Percentiles rank a stretch among this genome's conserved stretches.
Evolutionary conservation across 441 rosid genomes (phyloP).

Genomic region (Jatropha multifida): DNA sequence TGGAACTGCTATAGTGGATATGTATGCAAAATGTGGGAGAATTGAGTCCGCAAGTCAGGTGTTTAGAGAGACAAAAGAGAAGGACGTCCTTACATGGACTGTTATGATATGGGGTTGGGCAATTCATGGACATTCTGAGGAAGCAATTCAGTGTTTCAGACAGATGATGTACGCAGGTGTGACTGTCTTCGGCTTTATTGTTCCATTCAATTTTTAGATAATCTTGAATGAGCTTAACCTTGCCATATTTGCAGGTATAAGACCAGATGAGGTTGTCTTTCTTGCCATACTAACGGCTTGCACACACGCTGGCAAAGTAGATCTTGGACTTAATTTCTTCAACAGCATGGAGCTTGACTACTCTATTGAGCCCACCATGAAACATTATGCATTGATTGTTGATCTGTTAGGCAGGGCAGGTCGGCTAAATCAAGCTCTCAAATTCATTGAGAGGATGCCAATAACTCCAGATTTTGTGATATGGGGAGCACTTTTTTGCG

Average conservation of each 20-base stretch:
- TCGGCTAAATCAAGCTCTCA: slow-evolving; percentile 46
- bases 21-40: slow-evolving; percentile 68
- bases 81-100: slow-evolving; percentile 57
- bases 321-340: slow-evolving; percentile 57
- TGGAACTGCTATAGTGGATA: slow-evolving; percentile 52
- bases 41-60: slow-evolving; percentile 48
- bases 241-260: slow-evolving; percentile 45
- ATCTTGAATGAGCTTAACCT: not conserved
- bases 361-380: slow-evolving; percentile 55
- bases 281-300: slow-evolving; percentile 60
- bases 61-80: slow-evolving; percentile 42
- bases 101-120: slow-evolving; percentile 78
- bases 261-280: slow-evolving; percentile 62
- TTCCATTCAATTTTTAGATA: not conserved
- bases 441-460: slow-evolving; percentile 51
- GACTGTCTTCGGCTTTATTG: not conserved
- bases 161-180: slow-evolving; percentile 62
- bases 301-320: slow-evolving; percentile 50
- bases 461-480: slow-evolving; percentile 54
- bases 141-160: slow-evolving; percentile 58
- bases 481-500: slow-evolving; percentile 63
- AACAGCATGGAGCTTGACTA: slow-evolving; percentile 68
- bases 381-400: slow-evolving; percentile 56
- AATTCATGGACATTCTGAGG: slow-evolving; percentile 43
- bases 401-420: slow-evolving; percentile 68